Evolutionary conservation across 345 rosid species (phyloP), one percentile per base, ranked within the genome.

Genomic region (Passiflora organensis): DNA sequence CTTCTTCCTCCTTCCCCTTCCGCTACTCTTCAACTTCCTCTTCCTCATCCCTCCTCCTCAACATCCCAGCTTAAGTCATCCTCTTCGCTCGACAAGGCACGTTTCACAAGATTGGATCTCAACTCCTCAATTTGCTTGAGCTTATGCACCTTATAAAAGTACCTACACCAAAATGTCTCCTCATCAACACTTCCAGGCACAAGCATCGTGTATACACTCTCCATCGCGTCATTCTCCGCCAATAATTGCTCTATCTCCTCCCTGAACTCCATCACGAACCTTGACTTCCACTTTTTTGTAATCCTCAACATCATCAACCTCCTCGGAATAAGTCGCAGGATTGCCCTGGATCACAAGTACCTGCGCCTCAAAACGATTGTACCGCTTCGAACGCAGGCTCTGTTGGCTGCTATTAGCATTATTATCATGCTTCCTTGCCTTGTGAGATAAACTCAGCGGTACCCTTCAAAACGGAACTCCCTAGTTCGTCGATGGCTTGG

Each of bases 1-100:
- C n/a, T n/a, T n/a, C n/a, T n/a, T 20, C 56, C 59, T 38, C 48
- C 15, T 21, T 55, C 18, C 41, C 63, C 55, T 77, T 80, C 72
- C 83, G 95, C 89, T 91, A 82, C 56, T 79, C 77, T 70, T 81
- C 68, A 4, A 75, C 83, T 74, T 84, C 91, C 45, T 87, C 85
- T 37, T 81, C 87, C 23, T 83, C 85, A 48, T 43, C 57, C 68
- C 2, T 50, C 69, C 13, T 80, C 86, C 0, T 80, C 84, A 1
- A 82, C 79, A 76, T 87, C 97, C 95, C 96, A 87, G 63, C 83
- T 81, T 67, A 87, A 67, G 6, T 79, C 87, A 74, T 89, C 95
- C 42, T 89, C 91, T 38, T 91, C 96, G 41, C 64, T 18, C 0
- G 86, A 82, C 24, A 79, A 89, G 0, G 94, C 94, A 62, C 91